Evolutionary conservation across 1,284 basidiomycete genomes (phyloP).

Genomic region (Moniliella sp.): DNA sequence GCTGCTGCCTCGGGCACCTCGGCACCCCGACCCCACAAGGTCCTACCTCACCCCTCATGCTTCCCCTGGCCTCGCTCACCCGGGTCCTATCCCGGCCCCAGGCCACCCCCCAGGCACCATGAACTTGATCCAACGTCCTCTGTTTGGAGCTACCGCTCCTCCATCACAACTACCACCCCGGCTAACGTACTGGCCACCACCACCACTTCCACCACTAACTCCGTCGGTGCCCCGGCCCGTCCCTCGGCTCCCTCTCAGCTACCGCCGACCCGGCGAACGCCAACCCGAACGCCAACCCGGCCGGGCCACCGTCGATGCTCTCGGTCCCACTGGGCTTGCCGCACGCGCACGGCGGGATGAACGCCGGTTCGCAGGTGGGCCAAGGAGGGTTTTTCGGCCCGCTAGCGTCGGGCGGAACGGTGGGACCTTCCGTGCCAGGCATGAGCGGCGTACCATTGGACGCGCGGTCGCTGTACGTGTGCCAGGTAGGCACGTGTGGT

Average conservation of each 20-base stretch:
- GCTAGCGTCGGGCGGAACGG: background rate
- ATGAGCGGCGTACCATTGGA: background rate
- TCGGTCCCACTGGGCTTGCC: too few species aligned
- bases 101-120: background rate
- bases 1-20: conserved; percentile 10
- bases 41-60: background rate
- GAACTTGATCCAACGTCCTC: background rate
- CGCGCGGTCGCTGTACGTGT: conserved; percentile 16
- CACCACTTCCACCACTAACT: background rate
- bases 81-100: background rate
- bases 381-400: background rate
- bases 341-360: too few species aligned
- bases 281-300: background rate
- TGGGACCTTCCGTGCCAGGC: background rate
- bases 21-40: background rate
- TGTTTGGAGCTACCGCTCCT: background rate
- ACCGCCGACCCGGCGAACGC: background rate
- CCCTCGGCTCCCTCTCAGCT: background rate
- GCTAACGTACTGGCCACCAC: background rate
- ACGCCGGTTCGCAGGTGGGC: too few species aligned
- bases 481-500: conserved; percentile 43
- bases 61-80: background rate
- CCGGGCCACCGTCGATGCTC: too few species aligned
- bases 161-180: background rate
- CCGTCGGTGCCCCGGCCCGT: background rate